Percentiles rank a stretch among this genome's conserved stretches.
Evolutionary conservation across 805 yeast species (phyloP).

Genomic region (Ogataea paradorogensis): DNA sequence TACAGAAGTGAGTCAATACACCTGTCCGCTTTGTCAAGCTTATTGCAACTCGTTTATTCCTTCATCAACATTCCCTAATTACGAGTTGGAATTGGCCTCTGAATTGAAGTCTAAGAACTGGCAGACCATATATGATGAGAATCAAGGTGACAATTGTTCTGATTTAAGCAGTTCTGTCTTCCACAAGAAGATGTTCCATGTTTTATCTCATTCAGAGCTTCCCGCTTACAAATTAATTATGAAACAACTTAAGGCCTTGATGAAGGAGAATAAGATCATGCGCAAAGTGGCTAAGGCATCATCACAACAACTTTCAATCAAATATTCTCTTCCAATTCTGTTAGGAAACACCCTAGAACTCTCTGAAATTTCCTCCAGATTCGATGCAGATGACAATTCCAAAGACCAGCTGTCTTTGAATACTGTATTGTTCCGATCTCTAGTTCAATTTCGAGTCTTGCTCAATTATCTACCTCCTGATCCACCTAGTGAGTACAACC

Average conservation of each 20-base stretch:
- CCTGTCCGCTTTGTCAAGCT: constrained; percentile 52
- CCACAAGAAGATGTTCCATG: constrained; percentile 26
- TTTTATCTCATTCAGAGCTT: constrained; percentile 22
- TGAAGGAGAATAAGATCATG: constrained; percentile 17
- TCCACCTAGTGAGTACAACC: constrained; percentile 9
- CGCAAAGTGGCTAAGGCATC: constrained; percentile 13
- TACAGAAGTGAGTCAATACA: constrained; percentile 23
- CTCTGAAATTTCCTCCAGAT: constrained; percentile 57
- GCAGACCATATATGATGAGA: constrained; percentile 26
- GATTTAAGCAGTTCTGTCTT: constrained; percentile 28
- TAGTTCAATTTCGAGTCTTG: constrained; percentile 41
- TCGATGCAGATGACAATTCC: constrained; percentile 14
- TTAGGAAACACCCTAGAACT: constrained; percentile 53
- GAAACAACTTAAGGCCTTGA: constrained; percentile 23
- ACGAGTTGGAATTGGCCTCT: constrained; percentile 24
- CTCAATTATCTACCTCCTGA: constrained; percentile 23
- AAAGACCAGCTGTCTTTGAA: constrained; percentile 17
- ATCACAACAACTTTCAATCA: constrained; percentile 10
- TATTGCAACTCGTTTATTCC: constrained; percentile 46
- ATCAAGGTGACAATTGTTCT: constrained; percentile 31
- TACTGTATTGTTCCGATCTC: constrained; percentile 37
- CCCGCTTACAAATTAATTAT: constrained; percentile 17
- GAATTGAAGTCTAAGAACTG: constrained; percentile 15
- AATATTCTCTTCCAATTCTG: constrained; percentile 23
- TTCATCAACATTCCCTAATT: constrained; percentile 32